These are phyloP conservation scores for Emericellopsis cladophorae DNA, from an alignment of 2,329 filamentous ascomycete genomes.

Conservation along the genomic window DNA sequence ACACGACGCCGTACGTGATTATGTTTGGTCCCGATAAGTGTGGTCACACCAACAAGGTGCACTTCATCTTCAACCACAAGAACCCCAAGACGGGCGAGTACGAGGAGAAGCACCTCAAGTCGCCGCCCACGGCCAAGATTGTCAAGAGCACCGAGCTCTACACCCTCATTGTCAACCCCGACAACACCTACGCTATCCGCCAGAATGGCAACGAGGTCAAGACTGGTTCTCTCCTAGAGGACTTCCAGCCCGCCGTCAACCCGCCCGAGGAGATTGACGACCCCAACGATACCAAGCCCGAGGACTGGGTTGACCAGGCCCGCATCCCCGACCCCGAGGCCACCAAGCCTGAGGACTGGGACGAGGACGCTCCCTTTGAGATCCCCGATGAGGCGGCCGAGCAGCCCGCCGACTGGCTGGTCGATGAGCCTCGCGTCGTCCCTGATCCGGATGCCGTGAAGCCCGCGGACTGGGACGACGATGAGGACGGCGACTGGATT, in stretches of 20 bases:
- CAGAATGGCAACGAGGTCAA: slow-evolving; percentile 84
- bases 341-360: slow-evolving; percentile 96
- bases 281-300: slow-evolving; percentile 83
- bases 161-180: slow-evolving; percentile 89
- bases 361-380: slow-evolving; percentile 95
- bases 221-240: slow-evolving; percentile 83
- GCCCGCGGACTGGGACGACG: slow-evolving; percentile 98
- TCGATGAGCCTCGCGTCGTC: slow-evolving; percentile 69
- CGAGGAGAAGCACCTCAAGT: slow-evolving; percentile 95
- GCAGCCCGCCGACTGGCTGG: slow-evolving; percentile 93
- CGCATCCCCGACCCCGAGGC: slow-evolving; percentile 87
- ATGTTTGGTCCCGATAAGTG: slow-evolving; percentile 99
- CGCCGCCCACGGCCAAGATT: slow-evolving; percentile 74
- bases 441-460: slow-evolving; percentile 92
- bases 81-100: slow-evolving; percentile 99
- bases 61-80: slow-evolving; percentile 99
- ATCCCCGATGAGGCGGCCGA: slow-evolving; percentile 86
- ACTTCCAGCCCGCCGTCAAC: slow-evolving; percentile 91
- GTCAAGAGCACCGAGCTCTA: slow-evolving; percentile 90
- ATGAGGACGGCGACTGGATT: slow-evolving; percentile 98
- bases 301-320: slow-evolving; percentile 88
- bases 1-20: slow-evolving; percentile 94
- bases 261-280: slow-evolving; percentile 92
- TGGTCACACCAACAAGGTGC: slow-evolving; percentile 95
- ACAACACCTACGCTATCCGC: slow-evolving; percentile 89